phyloP scores from a whole-genome alignment of 352 stramenopile genomes.

The Albugo candida region DNA sequence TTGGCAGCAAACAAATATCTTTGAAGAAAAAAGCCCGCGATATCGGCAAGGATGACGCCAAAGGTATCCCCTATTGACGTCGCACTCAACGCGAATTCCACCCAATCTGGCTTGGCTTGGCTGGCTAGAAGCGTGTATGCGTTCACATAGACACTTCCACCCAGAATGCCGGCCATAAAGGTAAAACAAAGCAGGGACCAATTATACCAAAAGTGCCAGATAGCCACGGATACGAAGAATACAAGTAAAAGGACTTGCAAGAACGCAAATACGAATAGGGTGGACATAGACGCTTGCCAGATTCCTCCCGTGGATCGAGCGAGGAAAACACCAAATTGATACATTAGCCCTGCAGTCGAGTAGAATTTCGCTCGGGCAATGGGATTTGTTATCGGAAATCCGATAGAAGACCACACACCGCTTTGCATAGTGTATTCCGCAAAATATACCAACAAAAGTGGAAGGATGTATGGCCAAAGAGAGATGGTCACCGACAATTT shows the following conservation, averaged over 20 bases:
- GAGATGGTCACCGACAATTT: slow-evolving; percentile 55
- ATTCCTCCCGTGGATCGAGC: slow-evolving; percentile 77
- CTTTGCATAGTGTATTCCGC: slow-evolving; percentile 88
- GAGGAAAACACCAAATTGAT: slow-evolving; percentile 87
- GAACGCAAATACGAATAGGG: slow-evolving; percentile 80
- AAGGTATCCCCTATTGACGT: slow-evolving; percentile 81
- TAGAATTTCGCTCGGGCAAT: slow-evolving; percentile 76
- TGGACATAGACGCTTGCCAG: slow-evolving; percentile 35
- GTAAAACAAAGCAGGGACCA: slow-evolving; percentile 58
- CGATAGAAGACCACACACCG: slow-evolving; percentile 86
- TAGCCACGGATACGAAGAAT: slow-evolving; percentile 73
- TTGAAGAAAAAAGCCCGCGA: slow-evolving; percentile 78
- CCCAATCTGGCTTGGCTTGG: slow-evolving; percentile 40
- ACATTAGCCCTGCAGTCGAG: slow-evolving; percentile 73
- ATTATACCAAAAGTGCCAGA: slow-evolving; percentile 75
- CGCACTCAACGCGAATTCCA: slow-evolving; percentile 75
- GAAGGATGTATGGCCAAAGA: slow-evolving; percentile 82
- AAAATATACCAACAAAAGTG: slow-evolving; percentile 83
- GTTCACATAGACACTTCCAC: slow-evolving; percentile 82
- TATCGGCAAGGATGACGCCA: slow-evolving; percentile 81
- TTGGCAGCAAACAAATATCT: slow-evolving; percentile 82
- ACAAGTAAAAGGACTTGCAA: slow-evolving; percentile 72
- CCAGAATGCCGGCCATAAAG: slow-evolving; percentile 77
- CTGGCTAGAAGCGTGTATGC: slow-evolving; percentile 78
- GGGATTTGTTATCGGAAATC: slow-evolving; percentile 72